Evolutionary conservation across 768 basidiomycete genomes (phyloP), one percentile per base, ranked within the genome.

Genomic region (Boletellus sp.): DNA sequence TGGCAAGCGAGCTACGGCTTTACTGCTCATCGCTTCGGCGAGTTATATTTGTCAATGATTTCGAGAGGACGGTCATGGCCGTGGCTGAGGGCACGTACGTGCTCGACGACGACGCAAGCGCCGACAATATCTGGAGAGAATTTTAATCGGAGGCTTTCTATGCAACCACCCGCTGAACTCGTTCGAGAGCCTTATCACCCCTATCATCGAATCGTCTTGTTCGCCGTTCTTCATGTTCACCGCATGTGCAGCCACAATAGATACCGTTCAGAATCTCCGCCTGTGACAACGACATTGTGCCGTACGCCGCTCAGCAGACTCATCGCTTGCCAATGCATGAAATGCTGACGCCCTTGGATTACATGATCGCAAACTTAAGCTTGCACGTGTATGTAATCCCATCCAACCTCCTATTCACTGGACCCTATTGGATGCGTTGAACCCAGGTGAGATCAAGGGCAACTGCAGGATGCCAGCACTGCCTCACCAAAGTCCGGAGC

Each of bases 11-110:
- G 64, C 66, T 87, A 42, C 75, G 78, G 35, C 66, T 86, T 10
- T 87, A 85, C 56, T 78, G 75, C 52, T 76, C 79, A 6, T 73
- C 73, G 1, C 67, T 85, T 24, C 57, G 56, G 9, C 72, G 72
- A 19, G 73, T 84, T 6, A 69, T 85, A n/a, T 85, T 84, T 54
- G 81, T 85, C 42, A 72, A 77, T 48, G 75, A 84, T 33, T 81
- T 83, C 59, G 81, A 84, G 51, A 72, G 81, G 57, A 81, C 72
- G 17, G 74, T 79, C 26, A 11, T 67, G 28, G 19, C 57, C n/a
- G 71, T 77, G 37, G 71, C 65, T 20, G 67, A 65, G 11, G 70
- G 70, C 22, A 37, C 59, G 6, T 69, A 68, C 42, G 22, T 33
- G 17, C 33, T 68, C 32, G 65, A 73, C 32, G 43, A 35, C n/a